Evolutionary conservation across 2,329 filamentous ascomycete species (phyloP).

Genomic region (Xylaria sp.): DNA sequence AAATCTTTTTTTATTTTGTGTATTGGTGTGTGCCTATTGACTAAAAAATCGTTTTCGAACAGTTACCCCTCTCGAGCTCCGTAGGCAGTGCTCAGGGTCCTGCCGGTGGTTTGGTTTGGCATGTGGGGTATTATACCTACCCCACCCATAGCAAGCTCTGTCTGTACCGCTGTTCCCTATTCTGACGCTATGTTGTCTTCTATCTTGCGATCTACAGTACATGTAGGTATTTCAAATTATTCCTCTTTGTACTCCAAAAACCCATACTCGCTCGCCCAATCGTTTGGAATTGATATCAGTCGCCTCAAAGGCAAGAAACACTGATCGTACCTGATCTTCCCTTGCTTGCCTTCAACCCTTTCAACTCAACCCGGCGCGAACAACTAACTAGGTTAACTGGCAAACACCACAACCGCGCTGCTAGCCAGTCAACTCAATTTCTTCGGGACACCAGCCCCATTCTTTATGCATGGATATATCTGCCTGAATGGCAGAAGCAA

Average conservation of each 20-base stretch:
- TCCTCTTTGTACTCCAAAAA: not conserved
- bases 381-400: not conserved
- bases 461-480: slow-evolving; percentile 22
- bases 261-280: not conserved
- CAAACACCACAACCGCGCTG: not conserved
- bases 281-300: not conserved
- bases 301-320: not conserved
- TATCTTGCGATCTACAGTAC: not conserved
- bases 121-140: not conserved
- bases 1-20: no score
- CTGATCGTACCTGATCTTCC: not conserved
- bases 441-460: not conserved
- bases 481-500: slow-evolving; percentile 39
- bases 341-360: not conserved
- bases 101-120: not conserved
- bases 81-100: no score
- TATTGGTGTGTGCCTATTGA: no score
- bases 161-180: not conserved
- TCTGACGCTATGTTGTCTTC: not conserved
- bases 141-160: slow-evolving; percentile 2
- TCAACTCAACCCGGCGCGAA: not conserved
- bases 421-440: not conserved
- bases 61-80: no score
- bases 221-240: not conserved
- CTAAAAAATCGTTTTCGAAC: no score